A percentile compares a stretch with the other conserved stretches of the same genome.
phyloP scores from a whole-genome alignment of 352 stramenopile genomes.

The Heterotrichella gracilis region DNA sequence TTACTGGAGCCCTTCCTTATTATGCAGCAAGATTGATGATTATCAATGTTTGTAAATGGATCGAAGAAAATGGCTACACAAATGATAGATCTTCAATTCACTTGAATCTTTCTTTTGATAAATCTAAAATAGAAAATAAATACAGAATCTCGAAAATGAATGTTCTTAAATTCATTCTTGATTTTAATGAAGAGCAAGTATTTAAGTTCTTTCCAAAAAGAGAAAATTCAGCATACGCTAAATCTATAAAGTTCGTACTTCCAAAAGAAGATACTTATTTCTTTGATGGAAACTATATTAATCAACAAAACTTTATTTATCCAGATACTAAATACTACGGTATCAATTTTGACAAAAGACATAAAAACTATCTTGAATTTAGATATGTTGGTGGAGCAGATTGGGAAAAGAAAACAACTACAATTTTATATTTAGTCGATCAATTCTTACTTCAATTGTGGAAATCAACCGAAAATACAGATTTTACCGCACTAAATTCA shows the following conservation, averaged over 20 bases:
- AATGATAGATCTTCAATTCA: slow-evolving; percentile 13
- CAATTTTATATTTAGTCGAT: neutral
- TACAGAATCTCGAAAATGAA: too few species aligned
- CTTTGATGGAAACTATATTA: slow-evolving; percentile 9
- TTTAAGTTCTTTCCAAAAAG: slow-evolving; percentile 4
- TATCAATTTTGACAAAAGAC: slow-evolving; percentile 9
- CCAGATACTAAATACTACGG: slow-evolving; percentile 9
- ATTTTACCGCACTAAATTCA: neutral
- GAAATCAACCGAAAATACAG: too few species aligned
- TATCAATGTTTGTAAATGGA: slow-evolving; percentile 8
- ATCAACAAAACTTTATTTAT: slow-evolving; percentile 10
- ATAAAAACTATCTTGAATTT: slow-evolving; percentile 13
- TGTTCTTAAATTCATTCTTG: slow-evolving; percentile 8
- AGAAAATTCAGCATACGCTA: neutral
- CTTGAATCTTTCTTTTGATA: slow-evolving; percentile 8
- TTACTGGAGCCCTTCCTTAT: slow-evolving; percentile 1
- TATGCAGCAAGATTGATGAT: neutral
- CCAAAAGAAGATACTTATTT: neutral
- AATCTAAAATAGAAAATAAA: slow-evolving; percentile 9
- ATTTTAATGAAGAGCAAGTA: slow-evolving; percentile 10
- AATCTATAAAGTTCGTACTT: neutral
- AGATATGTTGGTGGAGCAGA: neutral
- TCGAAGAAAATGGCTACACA: slow-evolving; percentile 9
- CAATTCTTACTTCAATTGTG: neutral
- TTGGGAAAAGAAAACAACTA: neutral